These are phyloP conservation scores for Trichosporon sp. DNA, from an alignment of 1,284 basidiomycete genomes.

Conservation along the genomic window DNA sequence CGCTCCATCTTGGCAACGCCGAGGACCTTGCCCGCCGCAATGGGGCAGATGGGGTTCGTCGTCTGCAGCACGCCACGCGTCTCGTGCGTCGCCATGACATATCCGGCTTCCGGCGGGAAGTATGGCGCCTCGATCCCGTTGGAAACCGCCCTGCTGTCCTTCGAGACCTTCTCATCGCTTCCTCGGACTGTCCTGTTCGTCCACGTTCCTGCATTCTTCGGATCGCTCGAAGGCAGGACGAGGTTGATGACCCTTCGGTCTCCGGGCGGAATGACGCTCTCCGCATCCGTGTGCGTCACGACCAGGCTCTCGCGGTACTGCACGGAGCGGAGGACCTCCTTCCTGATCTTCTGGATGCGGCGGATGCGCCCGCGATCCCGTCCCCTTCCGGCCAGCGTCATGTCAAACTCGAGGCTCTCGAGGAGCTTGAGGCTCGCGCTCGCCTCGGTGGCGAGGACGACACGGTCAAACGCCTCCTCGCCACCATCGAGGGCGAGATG, in stretches of 20 bases:
- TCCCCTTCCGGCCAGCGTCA: slow-evolving; percentile 12
- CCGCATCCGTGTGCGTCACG: slow-evolving; percentile 61
- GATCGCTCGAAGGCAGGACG: slow-evolving; percentile 37
- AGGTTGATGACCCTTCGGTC: slow-evolving; percentile 65
- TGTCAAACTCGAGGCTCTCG: slow-evolving; percentile 21
- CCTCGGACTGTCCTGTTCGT: no score
- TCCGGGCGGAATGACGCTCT: slow-evolving; percentile 54
- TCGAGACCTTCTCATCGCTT: background rate
- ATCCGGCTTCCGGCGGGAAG: slow-evolving; percentile 33
- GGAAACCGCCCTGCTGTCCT: background rate
- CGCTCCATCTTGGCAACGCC: slow-evolving; percentile 60
- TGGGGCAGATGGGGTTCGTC: slow-evolving; percentile 63
- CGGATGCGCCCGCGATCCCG: background rate
- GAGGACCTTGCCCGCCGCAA: slow-evolving; percentile 53
- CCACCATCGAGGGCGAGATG: slow-evolving; percentile 7
- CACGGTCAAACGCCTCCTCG: slow-evolving; percentile 52
- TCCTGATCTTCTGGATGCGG: background rate
- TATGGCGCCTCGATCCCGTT: slow-evolving; percentile 25
- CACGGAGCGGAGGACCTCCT: slow-evolving; percentile 29
- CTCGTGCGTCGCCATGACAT: slow-evolving; percentile 61
- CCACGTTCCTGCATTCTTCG: background rate
- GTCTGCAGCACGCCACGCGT: slow-evolving; percentile 56
- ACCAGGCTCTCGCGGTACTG: slow-evolving; percentile 53
- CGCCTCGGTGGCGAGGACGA: slow-evolving; percentile 67
- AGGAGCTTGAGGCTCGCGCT: slow-evolving; percentile 53